phyloP scores from a whole-genome alignment of 2,329 filamentous ascomycete genomes.

The Pseudocercospora vitis region DNA sequence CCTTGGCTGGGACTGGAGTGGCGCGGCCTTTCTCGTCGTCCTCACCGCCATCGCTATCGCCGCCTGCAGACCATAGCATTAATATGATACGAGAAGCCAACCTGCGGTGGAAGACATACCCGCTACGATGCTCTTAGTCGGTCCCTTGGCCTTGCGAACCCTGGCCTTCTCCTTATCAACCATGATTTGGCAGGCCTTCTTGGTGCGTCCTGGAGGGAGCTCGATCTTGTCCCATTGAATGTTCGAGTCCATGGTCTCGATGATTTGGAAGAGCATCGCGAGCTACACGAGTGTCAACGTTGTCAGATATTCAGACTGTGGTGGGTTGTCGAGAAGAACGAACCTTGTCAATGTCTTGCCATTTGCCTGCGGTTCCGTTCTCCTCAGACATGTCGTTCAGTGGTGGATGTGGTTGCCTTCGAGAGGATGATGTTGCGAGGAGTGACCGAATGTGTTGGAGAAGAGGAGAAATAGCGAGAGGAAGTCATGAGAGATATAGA shows the following conservation, averaged over 20 bases:
- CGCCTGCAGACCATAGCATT: background rate
- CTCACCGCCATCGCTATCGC: background rate
- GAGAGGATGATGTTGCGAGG: slow-evolving; percentile 1
- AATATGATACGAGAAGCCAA: no score
- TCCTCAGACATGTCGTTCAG: slow-evolving; percentile 31
- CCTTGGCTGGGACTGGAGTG: slow-evolving; percentile 21
- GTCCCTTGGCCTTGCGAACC: slow-evolving; percentile 25
- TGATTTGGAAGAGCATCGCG: slow-evolving; percentile 33
- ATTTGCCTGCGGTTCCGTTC: slow-evolving; percentile 27
- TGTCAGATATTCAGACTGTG: background rate
- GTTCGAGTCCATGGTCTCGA: slow-evolving; percentile 27
- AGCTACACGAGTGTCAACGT: slow-evolving; percentile 19
- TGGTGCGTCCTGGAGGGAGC: slow-evolving; percentile 35
- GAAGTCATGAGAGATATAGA: background rate
- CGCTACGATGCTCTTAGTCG: background rate
- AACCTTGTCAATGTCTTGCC: slow-evolving; percentile 39
- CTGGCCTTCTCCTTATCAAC: slow-evolving; percentile 37
- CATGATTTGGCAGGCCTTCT: slow-evolving; percentile 34
- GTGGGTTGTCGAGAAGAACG: background rate
- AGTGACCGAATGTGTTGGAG: no score
- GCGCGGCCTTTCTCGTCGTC: slow-evolving; percentile 12
- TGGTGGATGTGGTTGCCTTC: slow-evolving; percentile 14
- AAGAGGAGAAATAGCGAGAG: slow-evolving; percentile 11
- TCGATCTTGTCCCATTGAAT: slow-evolving; percentile 35
- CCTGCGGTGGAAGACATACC: background rate